Percentiles rank a stretch among this genome's conserved stretches.
Conservation (phyloP, 495 filamentous ascomycete species). For the Podospora pseudocomata region DNA sequence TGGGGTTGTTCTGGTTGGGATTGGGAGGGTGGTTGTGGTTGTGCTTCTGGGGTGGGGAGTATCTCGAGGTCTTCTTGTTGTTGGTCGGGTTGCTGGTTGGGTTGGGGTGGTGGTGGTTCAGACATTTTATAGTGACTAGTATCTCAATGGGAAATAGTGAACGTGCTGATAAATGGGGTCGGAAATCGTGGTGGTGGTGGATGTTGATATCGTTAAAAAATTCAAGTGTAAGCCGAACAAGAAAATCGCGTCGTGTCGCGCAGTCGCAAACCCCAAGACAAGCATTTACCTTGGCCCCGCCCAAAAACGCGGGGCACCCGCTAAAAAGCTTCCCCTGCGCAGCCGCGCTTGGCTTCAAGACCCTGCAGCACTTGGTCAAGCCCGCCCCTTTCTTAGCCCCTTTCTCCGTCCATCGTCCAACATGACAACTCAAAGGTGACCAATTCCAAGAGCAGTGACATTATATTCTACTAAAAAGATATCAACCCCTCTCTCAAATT, state of each 20-base stretch:
- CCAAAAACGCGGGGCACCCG: not conserved
- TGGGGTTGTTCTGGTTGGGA: not conserved
- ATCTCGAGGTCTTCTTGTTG: constrained; percentile 15
- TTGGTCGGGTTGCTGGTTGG: constrained; percentile 9
- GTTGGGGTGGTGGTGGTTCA: not conserved
- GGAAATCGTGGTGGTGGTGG: not conserved
- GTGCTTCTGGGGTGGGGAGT: not conserved
- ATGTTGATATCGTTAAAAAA: not conserved
- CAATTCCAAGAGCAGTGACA: not conserved
- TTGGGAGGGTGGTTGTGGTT: constrained; percentile 4
- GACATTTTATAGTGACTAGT: not conserved
- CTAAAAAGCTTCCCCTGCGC: not conserved
- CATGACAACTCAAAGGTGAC: not conserved
- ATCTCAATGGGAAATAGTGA: no score
- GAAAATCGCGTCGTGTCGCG: not conserved
- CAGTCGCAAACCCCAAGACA: not conserved
- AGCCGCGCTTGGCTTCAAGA: not conserved
- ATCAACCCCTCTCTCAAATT: not conserved
- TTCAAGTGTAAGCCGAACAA: not conserved
- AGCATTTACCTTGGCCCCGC: not conserved
- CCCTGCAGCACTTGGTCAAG: not conserved
- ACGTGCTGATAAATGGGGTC: not conserved
- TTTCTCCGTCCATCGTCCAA: not conserved
- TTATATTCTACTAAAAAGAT: not conserved
- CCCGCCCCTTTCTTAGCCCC: not conserved